A percentile compares a stretch with the other conserved stretches of the same genome.
These are phyloP conservation scores for Kondoa subrosea DNA, from an alignment of 768 basidiomycete genomes.

Conservation along the genomic window DNA sequence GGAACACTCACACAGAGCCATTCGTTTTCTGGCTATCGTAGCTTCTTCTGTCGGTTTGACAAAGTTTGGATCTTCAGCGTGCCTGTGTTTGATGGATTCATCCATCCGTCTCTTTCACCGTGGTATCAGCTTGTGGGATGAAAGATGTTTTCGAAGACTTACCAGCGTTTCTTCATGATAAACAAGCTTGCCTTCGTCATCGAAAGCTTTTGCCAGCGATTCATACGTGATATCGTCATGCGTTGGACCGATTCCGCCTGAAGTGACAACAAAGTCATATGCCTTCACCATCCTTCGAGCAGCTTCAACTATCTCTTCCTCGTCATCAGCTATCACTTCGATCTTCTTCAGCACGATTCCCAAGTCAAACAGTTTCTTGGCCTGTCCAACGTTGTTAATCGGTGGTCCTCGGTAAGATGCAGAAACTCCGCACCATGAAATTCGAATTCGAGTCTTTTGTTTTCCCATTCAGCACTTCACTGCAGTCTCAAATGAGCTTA, in stretches of 20 bases:
- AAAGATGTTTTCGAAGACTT: neutral
- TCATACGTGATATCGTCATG: slow-evolving; percentile 58
- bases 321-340: slow-evolving; percentile 80
- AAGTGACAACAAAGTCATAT: slow-evolving; percentile 81
- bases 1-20: slow-evolving; percentile 54
- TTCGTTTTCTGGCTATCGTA: slow-evolving; percentile 55
- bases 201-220: slow-evolving; percentile 70
- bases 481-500: no score
- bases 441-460: no score
- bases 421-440: no score
- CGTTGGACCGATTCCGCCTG: slow-evolving; percentile 43
- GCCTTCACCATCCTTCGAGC: slow-evolving; percentile 58
- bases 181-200: slow-evolving; percentile 36
- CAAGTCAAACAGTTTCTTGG: slow-evolving; percentile 72
- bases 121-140: slow-evolving; percentile 7
- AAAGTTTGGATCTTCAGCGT: slow-evolving; percentile 35
- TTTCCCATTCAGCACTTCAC: no score
- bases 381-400: neutral
- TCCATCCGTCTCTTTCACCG: slow-evolving; percentile 42
- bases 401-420: neutral
- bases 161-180: slow-evolving; percentile 60
- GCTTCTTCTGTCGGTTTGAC: slow-evolving; percentile 56
- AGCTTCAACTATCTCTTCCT: slow-evolving; percentile 76
- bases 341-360: slow-evolving; percentile 62
- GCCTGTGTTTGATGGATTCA: slow-evolving; percentile 43